Base-by-base conservation (phyloP, 2,329 filamentous ascomycete genomes). In the Knufia fluminis region DNA sequence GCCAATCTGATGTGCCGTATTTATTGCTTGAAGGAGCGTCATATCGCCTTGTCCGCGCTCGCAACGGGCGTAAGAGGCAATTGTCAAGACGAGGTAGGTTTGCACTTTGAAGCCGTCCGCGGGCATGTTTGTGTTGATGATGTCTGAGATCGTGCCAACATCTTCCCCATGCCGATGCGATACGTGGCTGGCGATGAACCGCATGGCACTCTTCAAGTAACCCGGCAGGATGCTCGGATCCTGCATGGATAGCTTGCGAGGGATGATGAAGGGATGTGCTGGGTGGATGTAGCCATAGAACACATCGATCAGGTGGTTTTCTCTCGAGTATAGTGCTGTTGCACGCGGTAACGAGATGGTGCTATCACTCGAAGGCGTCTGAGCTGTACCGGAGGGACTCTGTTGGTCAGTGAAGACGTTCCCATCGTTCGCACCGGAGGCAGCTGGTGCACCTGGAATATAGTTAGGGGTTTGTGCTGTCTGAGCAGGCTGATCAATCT, bases 1-100 rank as follows among this genome's bases (percentile, higher is more conserved):
- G 0, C 85, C 83, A 20, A 95, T 75, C 50, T 88, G 79, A 8
- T 94, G 68, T 1, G 88, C 86, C 41, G 91, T 66, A 9, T 80
- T 74, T 60, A 89, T 83, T 1, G 82, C 84, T 24, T 82, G 75
- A 9, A 71, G 69, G 17, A 95, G 75, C 0, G 61, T 59, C 20
- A 54, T 43, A 39, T 64, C 59, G 4, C 66, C 65, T 48, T 64
- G 59, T n/a, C 56, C 39, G 45, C 57, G 58, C 48, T 67, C 65
- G n/a, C 59, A 60, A 0, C 65, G 61, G 9, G 64, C 64, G 42
- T 63, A 65, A 9, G 64, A 53, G 2, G 61, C 57, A 42, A 68
- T 66, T 2, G 64, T 62, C 44, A 62, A 68, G 10, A 69, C 54
- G 3, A 69, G 48, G 51, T 62, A 59, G 4, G 64, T 66, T 50